A percentile compares a stretch with the other conserved stretches of the same genome.
phyloP scores from a whole-genome alignment of 1,284 basidiomycete genomes.

The Puccinia sorghi region DNA sequence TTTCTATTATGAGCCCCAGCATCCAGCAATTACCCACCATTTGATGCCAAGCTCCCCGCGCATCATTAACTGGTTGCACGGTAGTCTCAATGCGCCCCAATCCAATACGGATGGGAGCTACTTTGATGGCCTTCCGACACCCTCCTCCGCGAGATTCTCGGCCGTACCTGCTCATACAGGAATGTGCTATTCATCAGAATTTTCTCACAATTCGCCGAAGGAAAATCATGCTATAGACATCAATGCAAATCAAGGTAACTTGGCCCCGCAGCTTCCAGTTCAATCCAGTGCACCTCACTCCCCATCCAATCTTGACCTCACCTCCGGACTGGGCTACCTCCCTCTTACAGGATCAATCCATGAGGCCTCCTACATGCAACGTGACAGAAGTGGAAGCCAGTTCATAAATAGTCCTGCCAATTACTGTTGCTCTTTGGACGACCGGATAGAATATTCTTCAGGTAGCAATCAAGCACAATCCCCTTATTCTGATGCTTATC shows the following conservation, averaged over 20 bases:
- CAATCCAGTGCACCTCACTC: slow-evolving; percentile 2
- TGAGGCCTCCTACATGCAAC: not conserved
- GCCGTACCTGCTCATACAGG: slow-evolving; percentile 10
- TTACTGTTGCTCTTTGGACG: not conserved
- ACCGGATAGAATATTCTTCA: not conserved
- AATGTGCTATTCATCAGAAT: not conserved
- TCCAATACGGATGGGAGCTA: not conserved
- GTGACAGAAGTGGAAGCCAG: not conserved
- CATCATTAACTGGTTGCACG: slow-evolving; percentile 8
- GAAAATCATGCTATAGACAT: not conserved
- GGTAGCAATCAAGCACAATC: not conserved
- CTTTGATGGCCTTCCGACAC: slow-evolving; percentile 8
- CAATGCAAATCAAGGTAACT: not conserved
- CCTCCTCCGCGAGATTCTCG: slow-evolving; percentile 20
- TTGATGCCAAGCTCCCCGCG: not conserved
- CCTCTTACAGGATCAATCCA: not conserved
- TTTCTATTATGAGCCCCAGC: not conserved
- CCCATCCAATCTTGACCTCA: slow-evolving; percentile 7
- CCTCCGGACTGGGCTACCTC: not conserved
- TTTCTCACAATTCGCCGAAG: not conserved
- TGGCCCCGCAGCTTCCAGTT: not conserved
- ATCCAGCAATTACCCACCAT: not conserved
- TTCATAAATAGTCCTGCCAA: not conserved
- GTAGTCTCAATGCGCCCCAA: not conserved
- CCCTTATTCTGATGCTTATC: not conserved